Evolutionary conservation across 2,329 filamentous ascomycete genomes (phyloP).

Genomic region (Sodiomyces alkalinus): DNA sequence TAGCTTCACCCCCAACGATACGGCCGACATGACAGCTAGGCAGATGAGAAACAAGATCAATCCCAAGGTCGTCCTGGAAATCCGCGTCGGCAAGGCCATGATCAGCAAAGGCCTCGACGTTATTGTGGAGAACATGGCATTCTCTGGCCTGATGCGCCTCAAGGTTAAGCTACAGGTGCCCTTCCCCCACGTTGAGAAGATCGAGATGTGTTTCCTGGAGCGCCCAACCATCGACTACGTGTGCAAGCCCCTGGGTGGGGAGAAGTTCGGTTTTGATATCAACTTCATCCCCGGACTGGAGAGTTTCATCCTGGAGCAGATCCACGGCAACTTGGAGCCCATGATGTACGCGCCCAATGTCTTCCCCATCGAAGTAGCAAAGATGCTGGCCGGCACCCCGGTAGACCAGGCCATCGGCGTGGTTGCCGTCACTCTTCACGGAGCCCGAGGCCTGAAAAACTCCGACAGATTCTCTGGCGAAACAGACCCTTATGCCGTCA

Average conservation of each 20-base stretch:
- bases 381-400: slow-evolving; percentile 88
- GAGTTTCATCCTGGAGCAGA: slow-evolving; percentile 86
- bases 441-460: slow-evolving; percentile 86
- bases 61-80: slow-evolving; percentile 89
- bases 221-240: slow-evolving; percentile 87
- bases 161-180: slow-evolving; percentile 95
- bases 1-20: slow-evolving; percentile 95
- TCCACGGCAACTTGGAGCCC: slow-evolving; percentile 81
- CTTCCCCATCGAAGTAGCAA: slow-evolving; percentile 95
- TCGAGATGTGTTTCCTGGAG: slow-evolving; percentile 91
- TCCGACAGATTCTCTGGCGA: slow-evolving; percentile 85
- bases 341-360: slow-evolving; percentile 99
- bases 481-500: slow-evolving; percentile 74
- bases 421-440: slow-evolving; percentile 78
- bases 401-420: slow-evolving; percentile 95
- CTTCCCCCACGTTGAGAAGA: slow-evolving; percentile 86
- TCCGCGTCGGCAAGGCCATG: slow-evolving; percentile 88
- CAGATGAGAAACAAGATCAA: slow-evolving; percentile 95
- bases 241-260: slow-evolving; percentile 91
- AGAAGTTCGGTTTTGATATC: slow-evolving; percentile 94
- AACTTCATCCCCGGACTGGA: slow-evolving; percentile 96
- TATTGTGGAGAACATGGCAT: slow-evolving; percentile 96
- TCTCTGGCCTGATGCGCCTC: slow-evolving; percentile 86
- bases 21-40: slow-evolving; percentile 73
- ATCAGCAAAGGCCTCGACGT: slow-evolving; percentile 95